These are phyloP conservation scores for Lactuca saligna DNA, from an alignment of 129 eudicot genomes.

Conservation along the genomic window DNA sequence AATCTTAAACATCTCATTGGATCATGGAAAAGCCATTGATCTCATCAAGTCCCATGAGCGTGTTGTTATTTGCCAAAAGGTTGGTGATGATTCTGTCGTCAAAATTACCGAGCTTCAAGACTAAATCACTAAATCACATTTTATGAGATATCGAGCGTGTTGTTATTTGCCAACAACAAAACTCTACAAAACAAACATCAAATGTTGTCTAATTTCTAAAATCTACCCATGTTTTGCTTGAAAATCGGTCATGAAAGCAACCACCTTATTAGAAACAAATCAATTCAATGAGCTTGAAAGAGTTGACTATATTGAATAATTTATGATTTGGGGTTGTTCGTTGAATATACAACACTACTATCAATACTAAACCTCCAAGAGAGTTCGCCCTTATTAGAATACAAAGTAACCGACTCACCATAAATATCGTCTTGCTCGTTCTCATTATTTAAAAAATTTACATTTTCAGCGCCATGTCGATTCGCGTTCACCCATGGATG, in stretches of 20 bases:
- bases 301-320: too few relatives aligned
- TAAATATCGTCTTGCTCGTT: too few relatives aligned
- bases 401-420: too few relatives aligned
- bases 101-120: conserved; percentile 79
- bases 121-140: conserved; percentile 27
- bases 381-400: too few relatives aligned
- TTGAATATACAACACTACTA: too few relatives aligned
- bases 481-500: conserved; percentile 38
- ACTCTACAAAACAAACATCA: conserved; percentile 12
- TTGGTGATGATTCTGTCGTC: conserved; percentile 75
- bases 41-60: conserved; percentile 71
- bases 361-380: too few relatives aligned
- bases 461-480: conserved; percentile 9
- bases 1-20: conserved; percentile 67
- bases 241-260: conserved; percentile 94
- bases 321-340: too few relatives aligned
- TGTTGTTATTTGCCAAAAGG: conserved; percentile 79
- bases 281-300: too few relatives aligned
- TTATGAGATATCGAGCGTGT: too few relatives aligned
- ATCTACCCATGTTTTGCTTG: conserved; percentile 77
- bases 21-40: conserved; percentile 72
- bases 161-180: conserved; percentile 27
- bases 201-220: neutral
- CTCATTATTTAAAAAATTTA: too few relatives aligned
- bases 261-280: conserved; percentile 43